Percentiles rank a stretch among this genome's conserved stretches.
These are phyloP conservation scores for Colletotrichum sp. DNA, from an alignment of 2,329 filamentous ascomycete species.

Conservation along the genomic window DNA sequence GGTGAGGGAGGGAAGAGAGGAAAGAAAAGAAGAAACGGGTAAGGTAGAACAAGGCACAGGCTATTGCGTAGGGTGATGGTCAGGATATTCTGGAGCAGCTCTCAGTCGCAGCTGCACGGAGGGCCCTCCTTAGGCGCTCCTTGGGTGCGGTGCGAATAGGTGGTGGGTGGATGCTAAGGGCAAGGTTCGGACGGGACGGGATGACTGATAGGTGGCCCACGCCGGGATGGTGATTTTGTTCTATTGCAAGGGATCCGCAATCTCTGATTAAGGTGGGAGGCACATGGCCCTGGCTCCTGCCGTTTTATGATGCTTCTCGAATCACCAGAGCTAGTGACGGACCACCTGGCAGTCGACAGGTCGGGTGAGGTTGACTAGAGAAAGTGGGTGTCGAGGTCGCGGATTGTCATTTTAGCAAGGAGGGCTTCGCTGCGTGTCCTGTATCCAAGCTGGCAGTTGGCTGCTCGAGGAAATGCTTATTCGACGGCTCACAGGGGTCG, in stretches of 20 bases:
- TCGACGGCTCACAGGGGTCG: constrained; percentile 3
- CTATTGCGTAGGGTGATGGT: constrained; percentile 7
- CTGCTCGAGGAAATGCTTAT: constrained; percentile 5
- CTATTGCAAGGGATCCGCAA: constrained; percentile 14
- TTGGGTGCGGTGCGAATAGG: neutral
- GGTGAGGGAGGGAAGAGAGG: neutral
- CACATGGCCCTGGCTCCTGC: constrained; percentile 14
- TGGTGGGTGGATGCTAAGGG: neutral
- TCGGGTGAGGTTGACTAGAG: neutral
- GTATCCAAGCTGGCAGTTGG: neutral
- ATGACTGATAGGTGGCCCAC: neutral
- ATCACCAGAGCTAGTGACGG: neutral
- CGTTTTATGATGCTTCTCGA: neutral
- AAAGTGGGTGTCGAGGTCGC: neutral
- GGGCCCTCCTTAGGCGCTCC: neutral
- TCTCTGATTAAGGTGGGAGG: neutral
- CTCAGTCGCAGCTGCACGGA: neutral
- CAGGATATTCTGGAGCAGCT: constrained; percentile 10
- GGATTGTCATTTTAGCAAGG: neutral
- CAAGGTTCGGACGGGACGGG: neutral
- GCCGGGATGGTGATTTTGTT: neutral
- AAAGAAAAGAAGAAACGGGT: neutral
- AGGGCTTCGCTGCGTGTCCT: neutral
- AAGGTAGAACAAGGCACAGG: neutral
- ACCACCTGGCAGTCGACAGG: neutral